Evolutionary conservation across 2,329 filamentous ascomycete genomes (phyloP), one percentile per base, ranked within the genome.

Genomic region (Fusarium armeniacum): DNA sequence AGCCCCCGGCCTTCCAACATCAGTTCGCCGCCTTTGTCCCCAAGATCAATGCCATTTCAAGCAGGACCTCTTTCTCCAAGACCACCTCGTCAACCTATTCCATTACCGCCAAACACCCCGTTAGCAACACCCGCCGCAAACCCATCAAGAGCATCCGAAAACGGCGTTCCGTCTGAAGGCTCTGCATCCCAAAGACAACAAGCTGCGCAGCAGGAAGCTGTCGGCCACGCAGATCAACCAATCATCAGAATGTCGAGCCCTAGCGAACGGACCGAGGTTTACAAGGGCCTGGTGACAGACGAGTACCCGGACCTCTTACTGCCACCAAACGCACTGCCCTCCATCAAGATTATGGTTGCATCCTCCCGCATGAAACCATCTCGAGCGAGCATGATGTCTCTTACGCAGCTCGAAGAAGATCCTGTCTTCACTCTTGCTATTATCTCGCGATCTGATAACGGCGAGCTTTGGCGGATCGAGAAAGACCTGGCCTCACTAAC

Each of bases 321-420:
- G 3, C 90, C 94, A 12, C 95, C 96, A 0, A 97, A 97, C 77
- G 94, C 94, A 8, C 84, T 99, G 10, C 92, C 93, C 5, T 93
- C 93, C 2, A 91, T 99, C 58, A 88, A 92, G 68, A 90, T 98
- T 49, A 93, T 88, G 77, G 95, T 98, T 6, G 93, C 94, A 5
- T 98, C 96, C 6, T 98, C 96, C 24, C 90, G 96, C n/a, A 90
- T 99, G 84, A 94, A 93, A 76, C 96, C 95, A 16, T 97, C 95
- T 1, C 86, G 95, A 68, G 90, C 93, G 38, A 98, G 94, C 77
- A 87, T 96, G 72, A 83, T 97, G 75, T 92, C 90, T 3, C 83
- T 94, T 13, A 95, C 89, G 52, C 90, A 93, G 65, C 84, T 92
- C 22, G 94, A 98, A 61, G 95, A 97, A 76, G 94, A 98, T 73